Evolutionary conservation across 768 basidiomycete species (phyloP), one percentile per base, ranked within the genome.

Genomic region (Lactifluus volemus): DNA sequence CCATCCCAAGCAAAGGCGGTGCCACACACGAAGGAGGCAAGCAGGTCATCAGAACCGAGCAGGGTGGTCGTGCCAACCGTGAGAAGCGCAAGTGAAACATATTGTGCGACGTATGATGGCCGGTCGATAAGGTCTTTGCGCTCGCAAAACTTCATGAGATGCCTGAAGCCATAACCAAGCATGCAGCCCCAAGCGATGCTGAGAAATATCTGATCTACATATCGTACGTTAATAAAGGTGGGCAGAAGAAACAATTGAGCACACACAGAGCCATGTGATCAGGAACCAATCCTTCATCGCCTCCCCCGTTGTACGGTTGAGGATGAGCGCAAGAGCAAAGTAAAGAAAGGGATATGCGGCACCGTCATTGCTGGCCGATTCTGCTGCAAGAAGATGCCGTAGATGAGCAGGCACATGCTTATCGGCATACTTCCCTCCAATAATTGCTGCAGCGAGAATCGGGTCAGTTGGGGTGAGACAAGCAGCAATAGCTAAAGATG

Each of bases 1-100:
- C 86, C 92, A 69, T 96, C 94, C 93, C 93, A 97, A 0, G 93
- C 96, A 70, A 98, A 99, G 2, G 93, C 92, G 5, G 92, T 87
- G 17, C 97, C 97, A 69, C 95, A 98, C 5, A 86, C 84, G 72
- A 98, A 99, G 1, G 96, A 89, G 15, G 95, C 92, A 8, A 99
- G 80, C 19, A 99, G 83, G 73, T 98, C 95, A 73, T 98, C 94
- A 11, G 91, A 88, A 36, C 94, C 94, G 32, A 98, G 79, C 10
- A 97, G 79, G 0, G 85, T 87, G 58, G 84, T 89, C 39, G 89
- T 79, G 38, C 96, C 96, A 69, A 90, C 88, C 30, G 89, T 86
- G 63, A 94, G 79, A 65, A 94, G 79, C 1, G 91, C 89, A 39
- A 95, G 79, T 25, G 88, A 86, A 44, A 92, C 78, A 68, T 92